Evolutionary conservation across 768 basidiomycete species (phyloP).

Genomic region (Sarcomyxa edulis): DNA sequence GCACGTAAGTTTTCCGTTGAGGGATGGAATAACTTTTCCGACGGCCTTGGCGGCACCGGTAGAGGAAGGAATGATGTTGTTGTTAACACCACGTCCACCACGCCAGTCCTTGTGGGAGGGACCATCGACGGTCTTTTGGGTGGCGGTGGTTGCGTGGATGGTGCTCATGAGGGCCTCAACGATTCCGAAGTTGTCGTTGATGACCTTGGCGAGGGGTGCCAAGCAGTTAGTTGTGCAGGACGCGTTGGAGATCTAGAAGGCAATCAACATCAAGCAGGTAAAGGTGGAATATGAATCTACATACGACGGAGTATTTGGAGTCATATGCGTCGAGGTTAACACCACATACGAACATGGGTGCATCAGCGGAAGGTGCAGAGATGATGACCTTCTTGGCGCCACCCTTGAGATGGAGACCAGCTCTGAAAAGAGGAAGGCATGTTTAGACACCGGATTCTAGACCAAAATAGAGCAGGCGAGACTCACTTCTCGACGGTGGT

Average conservation of each 20-base stretch:
- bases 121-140: constrained; percentile 93
- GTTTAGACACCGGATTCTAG: constrained; percentile 3
- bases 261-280: constrained; percentile 1
- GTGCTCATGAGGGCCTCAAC: constrained; percentile 98
- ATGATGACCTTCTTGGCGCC: constrained; percentile 99
- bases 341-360: constrained; percentile 91
- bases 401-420: constrained; percentile 90
- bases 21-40: constrained; percentile 95
- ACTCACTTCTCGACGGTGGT: constrained; percentile 86
- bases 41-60: constrained; percentile 99
- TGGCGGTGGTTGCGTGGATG: constrained; percentile 94
- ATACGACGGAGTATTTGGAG: constrained; percentile 77
- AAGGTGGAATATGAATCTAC: constrained; percentile 21
- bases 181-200: constrained; percentile 96
- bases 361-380: constrained; percentile 96
- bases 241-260: constrained; percentile 84
- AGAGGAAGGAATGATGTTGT: constrained; percentile 99
- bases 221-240: constrained; percentile 99
- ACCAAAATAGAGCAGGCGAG: not conserved
- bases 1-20: constrained; percentile 98
- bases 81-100: constrained; percentile 90
- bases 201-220: constrained; percentile 97
- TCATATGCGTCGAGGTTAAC: constrained; percentile 95
- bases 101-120: constrained; percentile 97
- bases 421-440: constrained; percentile 53